Evolutionary conservation across 1,139 yeast genomes (phyloP).

Genomic region (Taphrina betulina): DNA sequence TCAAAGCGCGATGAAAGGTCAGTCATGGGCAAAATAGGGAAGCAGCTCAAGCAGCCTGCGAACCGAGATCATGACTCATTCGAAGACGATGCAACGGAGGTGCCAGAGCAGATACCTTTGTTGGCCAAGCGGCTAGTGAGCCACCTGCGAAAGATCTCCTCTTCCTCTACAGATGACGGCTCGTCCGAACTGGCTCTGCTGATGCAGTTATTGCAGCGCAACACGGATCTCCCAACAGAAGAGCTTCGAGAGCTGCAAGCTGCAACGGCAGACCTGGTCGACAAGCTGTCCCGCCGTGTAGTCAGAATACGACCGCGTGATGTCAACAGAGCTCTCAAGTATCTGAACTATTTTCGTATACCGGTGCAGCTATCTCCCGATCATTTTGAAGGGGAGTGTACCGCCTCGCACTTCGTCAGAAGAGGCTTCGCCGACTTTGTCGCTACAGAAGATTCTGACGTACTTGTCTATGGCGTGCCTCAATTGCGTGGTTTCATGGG

Average conservation of each 20-base stretch:
- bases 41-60: too few relatives aligned
- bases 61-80: not conserved
- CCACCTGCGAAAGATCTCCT: not conserved
- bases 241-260: conserved; percentile 3
- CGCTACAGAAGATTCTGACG: conserved; percentile 34
- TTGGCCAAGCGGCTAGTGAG: not conserved
- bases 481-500: conserved; percentile 33
- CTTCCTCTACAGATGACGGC: not conserved
- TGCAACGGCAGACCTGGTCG: conserved; percentile 5
- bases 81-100: not conserved
- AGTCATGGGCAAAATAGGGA: not conserved
- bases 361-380: conserved; percentile 21
- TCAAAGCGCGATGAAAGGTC: not conserved
- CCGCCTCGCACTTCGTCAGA: conserved; percentile 21
- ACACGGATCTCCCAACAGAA: not conserved
- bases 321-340: not conserved
- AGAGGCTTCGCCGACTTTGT: conserved; percentile 23
- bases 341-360: conserved; percentile 9
- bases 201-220: not conserved
- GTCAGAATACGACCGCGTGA: not conserved
- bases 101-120: not conserved
- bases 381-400: conserved; percentile 26
- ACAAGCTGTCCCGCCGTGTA: conserved; percentile 17
- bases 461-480: conserved; percentile 32
- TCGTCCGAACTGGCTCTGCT: not conserved